Conservation (phyloP, 768 basidiomycete species). For the Amanita phalloides region DNA sequence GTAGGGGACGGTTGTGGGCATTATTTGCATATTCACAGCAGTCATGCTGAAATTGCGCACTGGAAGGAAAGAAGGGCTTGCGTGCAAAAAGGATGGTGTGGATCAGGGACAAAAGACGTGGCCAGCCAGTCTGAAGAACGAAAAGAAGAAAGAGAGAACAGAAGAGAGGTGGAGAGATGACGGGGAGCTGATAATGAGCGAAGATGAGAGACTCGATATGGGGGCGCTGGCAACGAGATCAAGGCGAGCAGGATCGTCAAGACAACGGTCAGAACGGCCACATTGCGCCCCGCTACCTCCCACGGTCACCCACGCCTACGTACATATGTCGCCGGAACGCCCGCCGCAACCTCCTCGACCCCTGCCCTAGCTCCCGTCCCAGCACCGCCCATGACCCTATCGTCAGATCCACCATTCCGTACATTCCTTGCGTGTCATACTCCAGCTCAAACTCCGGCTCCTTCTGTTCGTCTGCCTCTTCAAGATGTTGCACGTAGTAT, state of each 20-base stretch:
- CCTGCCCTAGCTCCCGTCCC: slow-evolving; percentile 48
- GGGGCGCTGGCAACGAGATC: slow-evolving; percentile 12
- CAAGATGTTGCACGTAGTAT: slow-evolving; percentile 59
- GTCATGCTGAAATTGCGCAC: slow-evolving; percentile 36
- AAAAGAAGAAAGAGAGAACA: slow-evolving; percentile 12
- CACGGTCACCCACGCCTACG: slow-evolving; percentile 9
- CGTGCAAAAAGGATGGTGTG: slow-evolving; percentile 22
- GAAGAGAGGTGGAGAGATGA: slow-evolving; percentile 14
- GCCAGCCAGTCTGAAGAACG: slow-evolving; percentile 39
- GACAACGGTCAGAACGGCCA: slow-evolving; percentile 21
- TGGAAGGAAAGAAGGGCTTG: slow-evolving; percentile 9
- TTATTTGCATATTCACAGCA: slow-evolving; percentile 66
- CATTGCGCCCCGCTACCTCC: slow-evolving; percentile 9
- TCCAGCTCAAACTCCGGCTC: slow-evolving; percentile 65
- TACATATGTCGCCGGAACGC: slow-evolving; percentile 72
- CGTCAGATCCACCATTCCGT: slow-evolving; percentile 67
- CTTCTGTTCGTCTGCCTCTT: slow-evolving; percentile 31
- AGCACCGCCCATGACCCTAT: slow-evolving; percentile 63
- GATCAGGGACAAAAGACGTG: slow-evolving; percentile 28
- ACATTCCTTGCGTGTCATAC: slow-evolving; percentile 59
- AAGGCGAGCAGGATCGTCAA: slow-evolving; percentile 24
- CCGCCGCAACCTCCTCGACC: slow-evolving; percentile 43
- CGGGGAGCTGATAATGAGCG: slow-evolving; percentile 24
- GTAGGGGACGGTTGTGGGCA: slow-evolving; percentile 55
- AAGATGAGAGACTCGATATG: slow-evolving; percentile 11